phyloP scores from a whole-genome alignment of 371 early-diverging fungal genomes.

The Apophysomyces elegans region DNA sequence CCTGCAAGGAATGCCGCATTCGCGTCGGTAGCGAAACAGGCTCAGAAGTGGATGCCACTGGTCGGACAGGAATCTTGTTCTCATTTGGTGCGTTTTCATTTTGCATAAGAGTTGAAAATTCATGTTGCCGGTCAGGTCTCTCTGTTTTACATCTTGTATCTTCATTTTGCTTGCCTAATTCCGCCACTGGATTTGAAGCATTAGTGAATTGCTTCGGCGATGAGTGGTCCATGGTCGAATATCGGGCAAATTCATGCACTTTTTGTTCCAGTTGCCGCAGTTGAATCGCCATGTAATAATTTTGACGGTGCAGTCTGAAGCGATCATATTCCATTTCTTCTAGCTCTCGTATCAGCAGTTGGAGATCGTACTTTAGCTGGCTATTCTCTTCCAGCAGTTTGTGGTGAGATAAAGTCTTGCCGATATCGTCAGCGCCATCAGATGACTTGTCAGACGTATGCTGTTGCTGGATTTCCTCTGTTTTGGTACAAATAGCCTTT shows the following conservation, averaged over 20 bases:
- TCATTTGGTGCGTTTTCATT: background rate
- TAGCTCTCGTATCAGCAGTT: background rate
- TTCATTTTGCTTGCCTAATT: background rate
- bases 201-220: background rate
- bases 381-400: background rate
- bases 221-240: background rate
- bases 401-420: background rate
- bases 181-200: background rate
- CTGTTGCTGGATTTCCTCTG: background rate
- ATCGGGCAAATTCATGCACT: background rate
- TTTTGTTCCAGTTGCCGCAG: constrained; percentile 3
- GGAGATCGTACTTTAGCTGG: background rate
- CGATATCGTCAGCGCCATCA: background rate
- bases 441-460: background rate
- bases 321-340: background rate
- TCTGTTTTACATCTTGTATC: background rate
- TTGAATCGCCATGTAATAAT: background rate
- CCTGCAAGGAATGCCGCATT: background rate
- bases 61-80: background rate
- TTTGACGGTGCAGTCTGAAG: background rate
- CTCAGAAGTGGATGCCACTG: background rate
- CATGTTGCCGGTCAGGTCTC: background rate
- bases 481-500: background rate
- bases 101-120: background rate
- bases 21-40: background rate